Evolutionary conservation across 305 asterid species (phyloP), one percentile per base, ranked within the genome.

Genomic region (Caryopteris hybrid): DNA sequence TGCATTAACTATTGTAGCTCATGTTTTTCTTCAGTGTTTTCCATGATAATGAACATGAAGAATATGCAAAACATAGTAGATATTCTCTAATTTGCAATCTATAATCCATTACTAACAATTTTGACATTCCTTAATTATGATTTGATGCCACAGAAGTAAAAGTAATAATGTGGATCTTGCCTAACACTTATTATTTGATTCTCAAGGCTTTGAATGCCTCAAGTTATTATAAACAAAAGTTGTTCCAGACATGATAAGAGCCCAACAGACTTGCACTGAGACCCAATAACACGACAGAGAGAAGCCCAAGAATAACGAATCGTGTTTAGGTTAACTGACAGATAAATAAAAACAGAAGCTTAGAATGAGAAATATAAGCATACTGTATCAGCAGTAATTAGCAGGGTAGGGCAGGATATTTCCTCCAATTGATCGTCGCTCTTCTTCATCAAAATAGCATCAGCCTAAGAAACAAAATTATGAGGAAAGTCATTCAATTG

Each of bases 361-460:
- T 29, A 13, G 64, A 20, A 12, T 60, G 41, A 60, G 45, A 38
- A 64, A 13, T 67, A 29, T 46, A 52, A 74, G 75, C 87, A 76
- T 88, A 88, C 97, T 69, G 96, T 85, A 67, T 91, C 96, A 74
- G 96, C 96, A 71, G 97, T 91, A 38, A 91, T 81, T 72, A 91
- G 76, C 70, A 91, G 78, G 42, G 87, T 80, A 50, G 95, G 84
- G n/a, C 57, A 72, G 21, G 58, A 63, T 57, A 65, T 55, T 52
- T 78, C 79, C 78, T 73, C 68, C 81, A 84, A 42, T 29, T 73
- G 66, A 53, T 53, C 74, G 42, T 67, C 29, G 62, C 61, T 64
- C 75, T 77, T 46, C 79, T 70, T 82, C 56, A 61, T 76, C 58
- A 86, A 59, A 20, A 91, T 81, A 73, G 95, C 95, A 74, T 88